Percentiles rank a stretch among this genome's conserved stretches.
Conservation (phyloP, 2,329 filamentous ascomycete species). For the Penicillium vulpinum region DNA sequence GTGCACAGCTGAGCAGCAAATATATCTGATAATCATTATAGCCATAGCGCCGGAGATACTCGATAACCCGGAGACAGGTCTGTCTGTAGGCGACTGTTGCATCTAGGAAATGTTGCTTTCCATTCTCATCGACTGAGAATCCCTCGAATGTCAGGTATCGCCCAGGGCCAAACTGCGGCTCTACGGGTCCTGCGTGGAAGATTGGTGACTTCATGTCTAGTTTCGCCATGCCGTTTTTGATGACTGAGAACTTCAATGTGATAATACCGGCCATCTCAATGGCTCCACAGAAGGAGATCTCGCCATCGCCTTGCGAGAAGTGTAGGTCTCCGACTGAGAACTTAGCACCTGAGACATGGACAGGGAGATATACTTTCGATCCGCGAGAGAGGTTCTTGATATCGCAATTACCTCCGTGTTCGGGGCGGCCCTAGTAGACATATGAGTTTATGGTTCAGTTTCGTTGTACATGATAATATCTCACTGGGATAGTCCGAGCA, state of each 20-base stretch:
- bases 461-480: neutral
- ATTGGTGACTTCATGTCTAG: slow-evolving; percentile 79
- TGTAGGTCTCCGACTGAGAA: slow-evolving; percentile 89
- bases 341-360: slow-evolving; percentile 83
- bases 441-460: neutral
- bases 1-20: slow-evolving; percentile 78
- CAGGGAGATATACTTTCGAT: slow-evolving; percentile 80
- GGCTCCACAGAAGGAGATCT: slow-evolving; percentile 84
- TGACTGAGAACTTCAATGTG: slow-evolving; percentile 83
- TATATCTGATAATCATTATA: slow-evolving; percentile 79
- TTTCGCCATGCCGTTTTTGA: slow-evolving; percentile 75
- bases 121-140: slow-evolving; percentile 83
- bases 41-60: slow-evolving; percentile 74
- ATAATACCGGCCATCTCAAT: slow-evolving; percentile 95
- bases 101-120: slow-evolving; percentile 88
- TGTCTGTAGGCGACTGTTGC: slow-evolving; percentile 84
- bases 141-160: slow-evolving; percentile 84
- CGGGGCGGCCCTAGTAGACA: slow-evolving; percentile 61
- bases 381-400: slow-evolving; percentile 83
- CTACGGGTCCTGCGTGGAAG: slow-evolving; percentile 82
- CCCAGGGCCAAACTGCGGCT: slow-evolving; percentile 82
- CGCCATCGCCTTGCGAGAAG: slow-evolving; percentile 84
- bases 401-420: slow-evolving; percentile 88
- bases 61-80: slow-evolving; percentile 73
- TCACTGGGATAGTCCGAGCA: slow-evolving; percentile 75